Evolutionary conservation across 2,329 filamentous ascomycete genomes (phyloP), one percentile per base, ranked within the genome.

Genomic region (Tolypocladium nubicola): DNA sequence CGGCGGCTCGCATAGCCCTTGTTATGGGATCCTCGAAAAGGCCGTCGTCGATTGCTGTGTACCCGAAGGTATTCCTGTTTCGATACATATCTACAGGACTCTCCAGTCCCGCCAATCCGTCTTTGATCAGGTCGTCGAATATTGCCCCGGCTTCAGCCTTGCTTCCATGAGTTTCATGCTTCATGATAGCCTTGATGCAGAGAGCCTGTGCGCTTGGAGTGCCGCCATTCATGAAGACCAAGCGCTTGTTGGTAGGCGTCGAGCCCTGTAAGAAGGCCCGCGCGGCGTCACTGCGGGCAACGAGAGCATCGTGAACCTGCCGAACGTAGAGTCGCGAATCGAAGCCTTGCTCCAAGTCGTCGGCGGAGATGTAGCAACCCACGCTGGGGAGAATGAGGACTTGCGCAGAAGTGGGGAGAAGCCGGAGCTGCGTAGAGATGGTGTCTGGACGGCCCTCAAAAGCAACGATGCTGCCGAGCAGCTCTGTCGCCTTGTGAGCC

Each of bases 201-300:
- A 77, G 70, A 7, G 77, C 69, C 56, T 79, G 77, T 1, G 82
- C 82, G 57, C 77, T 74, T 11, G 79, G 73, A 3, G 79, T 81
- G 11, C 84, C 82, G 3, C 83, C 84, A 55, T 83, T 78, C 68
- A 84, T 71, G 61, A 87, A 84, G 9, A 84, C 83, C 5, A 86
- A 67, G 57, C 78, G 77, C 61, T 79, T 83, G 58, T 76, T 75
- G 55, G 69, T 68, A 11, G 71, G 65, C 1, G 74, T 75, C 8
- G 79, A 76, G 11, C 71, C 71, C 45, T 70, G 67, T 30, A 86
- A 66, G 62, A 86, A 87, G 2, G 71, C 65, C 37, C 72, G 68
- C 9, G 83, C 83, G 49, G 71, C 71, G 55, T 79, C 71, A 37
- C 73, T 71, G 47, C 83, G 78, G 21, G 73, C 68, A 53, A 68